phyloP scores from a whole-genome alignment of 2,329 filamentous ascomycete species.

The Zymoseptoria tritici region DNA sequence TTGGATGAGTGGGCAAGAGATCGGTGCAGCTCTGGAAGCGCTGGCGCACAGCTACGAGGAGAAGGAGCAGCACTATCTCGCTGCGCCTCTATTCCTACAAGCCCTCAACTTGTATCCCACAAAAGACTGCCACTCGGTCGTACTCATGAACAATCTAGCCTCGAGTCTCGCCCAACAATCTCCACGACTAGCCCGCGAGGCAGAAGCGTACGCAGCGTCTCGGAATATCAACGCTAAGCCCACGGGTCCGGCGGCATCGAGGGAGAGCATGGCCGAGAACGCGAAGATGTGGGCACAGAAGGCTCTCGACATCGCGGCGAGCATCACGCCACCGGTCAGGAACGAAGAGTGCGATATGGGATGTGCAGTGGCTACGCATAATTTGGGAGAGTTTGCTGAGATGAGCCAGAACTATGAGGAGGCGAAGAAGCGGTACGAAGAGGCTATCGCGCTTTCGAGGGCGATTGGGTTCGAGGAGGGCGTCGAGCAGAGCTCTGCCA shows the following conservation, averaged over 20 bases:
- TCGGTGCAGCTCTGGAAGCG: conserved; percentile 70
- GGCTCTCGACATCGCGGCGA: conserved; percentile 59
- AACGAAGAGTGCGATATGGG: conserved; percentile 75
- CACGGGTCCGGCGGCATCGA: conserved; percentile 41
- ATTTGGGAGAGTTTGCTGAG: conserved; percentile 75
- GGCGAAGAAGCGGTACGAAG: conserved; percentile 60
- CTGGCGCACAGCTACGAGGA: conserved; percentile 70
- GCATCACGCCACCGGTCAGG: conserved; percentile 58
- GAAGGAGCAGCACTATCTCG: conserved; percentile 68
- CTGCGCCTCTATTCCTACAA: conserved; percentile 79
- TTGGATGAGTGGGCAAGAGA: conserved; percentile 64
- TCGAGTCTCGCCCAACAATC: conserved; percentile 63
- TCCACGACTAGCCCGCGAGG: conserved; percentile 28
- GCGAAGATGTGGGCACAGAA: conserved; percentile 74
- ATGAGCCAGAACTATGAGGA: conserved; percentile 60
- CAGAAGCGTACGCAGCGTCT: conserved; percentile 25
- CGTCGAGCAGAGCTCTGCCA: conserved; percentile 34
- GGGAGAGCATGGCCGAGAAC: conserved; percentile 57
- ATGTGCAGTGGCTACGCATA: conserved; percentile 77
- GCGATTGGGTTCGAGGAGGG: conserved; percentile 43
- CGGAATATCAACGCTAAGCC: conserved; percentile 30
- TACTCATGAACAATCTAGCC: conserved; percentile 81
- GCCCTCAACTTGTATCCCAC: conserved; percentile 62
- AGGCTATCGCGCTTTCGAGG: conserved; percentile 56
- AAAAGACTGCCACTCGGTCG: conserved; percentile 65